Evolutionary conservation across 140 eudicot genomes (phyloP), one percentile per base, ranked within the genome.

Genomic region (Artemisia princeps): DNA sequence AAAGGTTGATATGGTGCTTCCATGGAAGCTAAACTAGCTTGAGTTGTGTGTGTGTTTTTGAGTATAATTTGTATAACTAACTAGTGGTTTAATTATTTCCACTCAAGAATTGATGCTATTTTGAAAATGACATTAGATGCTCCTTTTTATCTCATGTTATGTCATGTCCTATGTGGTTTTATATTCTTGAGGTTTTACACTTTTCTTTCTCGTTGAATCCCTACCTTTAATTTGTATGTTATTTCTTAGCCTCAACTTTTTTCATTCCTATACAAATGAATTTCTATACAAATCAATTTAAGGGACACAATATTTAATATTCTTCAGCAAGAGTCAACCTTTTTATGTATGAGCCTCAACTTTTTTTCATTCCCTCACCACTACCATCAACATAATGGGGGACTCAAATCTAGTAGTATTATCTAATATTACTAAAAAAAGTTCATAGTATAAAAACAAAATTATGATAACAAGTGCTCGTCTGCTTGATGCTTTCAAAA

Each of bases 101-200:
- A 72, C 69, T 49, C 13, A 52, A 42, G 54, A 60, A 69, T 68
- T 46, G 66, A 59, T 68, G 70, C 78, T 14, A 69, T 78, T 20
- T 68, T 72, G 80, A 62, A 42, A 76, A 73, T 76, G 82, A 76
- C 76, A 79, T 60, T 72, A 78, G 84, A 79, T 82, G 60, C 79
- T 63, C 73, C 22, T 14, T 45, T 30, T 28, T 51, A 58, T 66
- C 55, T 57, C 10, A 26, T 67, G 45, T 46, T 51, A 61, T 51
- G 23, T 40, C 69, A 61, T 51, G 63, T 67, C 50, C 62, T 30
- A 30, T 42, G 50, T 53, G 13, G 14, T 28, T 66, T 66, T 51
- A 66, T 66, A 66, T 66, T 66, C 62, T 19, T 51, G 2, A 6
- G 60, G 12, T 30, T 11, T 23, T 65, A 64, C 33, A 19, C 23